Conservation (phyloP, 2,329 filamentous ascomycete genomes). For the Dothideomycetes sp. region DNA sequence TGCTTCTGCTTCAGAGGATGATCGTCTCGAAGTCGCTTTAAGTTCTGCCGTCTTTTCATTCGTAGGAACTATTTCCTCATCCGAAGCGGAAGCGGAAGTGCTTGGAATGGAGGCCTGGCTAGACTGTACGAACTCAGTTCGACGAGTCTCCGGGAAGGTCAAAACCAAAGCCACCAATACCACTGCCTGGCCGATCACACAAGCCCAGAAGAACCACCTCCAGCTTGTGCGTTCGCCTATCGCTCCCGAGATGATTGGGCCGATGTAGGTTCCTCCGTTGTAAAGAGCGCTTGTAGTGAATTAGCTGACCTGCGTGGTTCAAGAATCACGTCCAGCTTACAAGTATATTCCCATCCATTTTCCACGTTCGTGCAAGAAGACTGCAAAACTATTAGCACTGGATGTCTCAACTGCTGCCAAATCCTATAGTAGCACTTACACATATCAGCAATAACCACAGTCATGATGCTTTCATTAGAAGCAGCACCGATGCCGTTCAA, state of each 20-base stretch:
- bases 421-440: slow-evolving; percentile 29
- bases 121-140: neutral
- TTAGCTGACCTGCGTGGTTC: slow-evolving; percentile 41
- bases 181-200: slow-evolving; percentile 37
- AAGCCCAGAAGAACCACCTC: slow-evolving; percentile 42
- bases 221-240: slow-evolving; percentile 39
- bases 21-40: neutral
- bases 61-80: neutral
- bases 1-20: neutral
- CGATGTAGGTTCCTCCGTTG: slow-evolving; percentile 9
- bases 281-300: slow-evolving; percentile 18
- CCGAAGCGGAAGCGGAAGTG: neutral
- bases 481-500: slow-evolving; percentile 32
- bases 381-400: too few species aligned
- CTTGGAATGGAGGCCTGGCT: neutral
- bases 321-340: slow-evolving; percentile 49
- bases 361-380: slow-evolving; percentile 33
- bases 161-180: slow-evolving; percentile 38
- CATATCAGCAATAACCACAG: slow-evolving; percentile 34
- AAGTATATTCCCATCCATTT: slow-evolving; percentile 33
- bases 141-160: slow-evolving; percentile 42
- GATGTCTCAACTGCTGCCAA: too few species aligned
- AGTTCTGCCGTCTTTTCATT: neutral
- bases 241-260: slow-evolving; percentile 25
- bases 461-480: slow-evolving; percentile 31